Evolutionary conservation across 768 basidiomycete genomes (phyloP), one percentile per base, ranked within the genome.

Genomic region (Tulasnella sp.): DNA sequence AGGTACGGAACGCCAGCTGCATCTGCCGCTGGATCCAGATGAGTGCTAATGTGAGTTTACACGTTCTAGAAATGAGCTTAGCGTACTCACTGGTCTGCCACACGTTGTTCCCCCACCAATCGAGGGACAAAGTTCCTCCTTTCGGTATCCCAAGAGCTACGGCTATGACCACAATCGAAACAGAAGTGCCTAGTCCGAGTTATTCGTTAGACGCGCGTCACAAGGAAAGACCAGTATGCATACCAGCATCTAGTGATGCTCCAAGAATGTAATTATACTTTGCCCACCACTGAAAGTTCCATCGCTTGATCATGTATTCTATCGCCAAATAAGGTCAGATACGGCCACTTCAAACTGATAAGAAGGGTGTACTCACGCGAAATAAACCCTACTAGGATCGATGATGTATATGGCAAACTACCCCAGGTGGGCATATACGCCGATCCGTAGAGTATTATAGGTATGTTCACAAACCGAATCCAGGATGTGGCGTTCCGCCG

Each of bases 341-440:
- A 65, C 32, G 7, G 2, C 34, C 17, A 29, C 69, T 19, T 41
- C 9, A 14, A 34, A 37, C n/a, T 63, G 17, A 29, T 26, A 37
- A 22, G n/a, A 67, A 44, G 7, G 40, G 92, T 83, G 16, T 29
- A 77, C 80, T 73, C 41, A 81, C 81, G 84, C 77, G 84, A 84
- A 63, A 84, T 75, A 76, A 83, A 83, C 1, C 82, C 82, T 16
- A 81, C 78, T 26, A 82, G 69, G 39, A 83, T 76, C 79, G 80
- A 84, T 3, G 79, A 78, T 1, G 81, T 79, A 72, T 81, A 84
- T 76, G 84, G 84, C 78, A 84, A 79, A 16, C 82, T 82, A 0
- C 78, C 81, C 7, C 81, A 83, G 0, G 83, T 82, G 1, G 84
- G 84, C 26, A 84, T 82, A 65, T 67, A 77, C 8, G 77, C 75